These are phyloP conservation scores for Otatea glauca DNA, from an alignment of 176 grass and related monocot genomes.

Conservation along the genomic window DNA sequence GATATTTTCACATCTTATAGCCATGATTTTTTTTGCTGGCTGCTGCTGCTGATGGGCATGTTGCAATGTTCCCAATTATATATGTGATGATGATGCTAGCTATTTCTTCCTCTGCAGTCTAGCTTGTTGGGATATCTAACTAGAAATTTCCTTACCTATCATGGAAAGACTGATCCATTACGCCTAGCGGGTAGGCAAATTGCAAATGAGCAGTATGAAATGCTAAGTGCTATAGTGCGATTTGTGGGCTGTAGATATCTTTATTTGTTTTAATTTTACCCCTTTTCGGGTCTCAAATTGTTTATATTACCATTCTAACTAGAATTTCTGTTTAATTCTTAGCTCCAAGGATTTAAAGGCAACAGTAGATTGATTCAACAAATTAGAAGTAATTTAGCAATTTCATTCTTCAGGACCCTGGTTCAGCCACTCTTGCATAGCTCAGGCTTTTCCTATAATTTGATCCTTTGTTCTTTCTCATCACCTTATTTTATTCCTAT, in stretches of 20 bases:
- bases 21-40: not conserved
- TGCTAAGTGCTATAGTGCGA: conserved; percentile 1
- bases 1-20: not conserved
- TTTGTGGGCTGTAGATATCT: conserved; percentile 27
- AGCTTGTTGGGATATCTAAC: conserved; percentile 6
- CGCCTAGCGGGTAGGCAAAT: not conserved
- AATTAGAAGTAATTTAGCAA: not conserved
- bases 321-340: not conserved
- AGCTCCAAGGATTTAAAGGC: conserved; percentile 6
- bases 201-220: not conserved
- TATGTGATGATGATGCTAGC: not conserved
- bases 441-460: conserved; percentile 8
- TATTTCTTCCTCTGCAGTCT: conserved; percentile 19
- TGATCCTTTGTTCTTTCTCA: conserved; percentile 18
- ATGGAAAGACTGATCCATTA: conserved; percentile 13
- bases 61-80: not conserved
- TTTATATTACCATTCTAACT: conserved; percentile 2
- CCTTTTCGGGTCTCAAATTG: not conserved
- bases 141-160: not conserved
- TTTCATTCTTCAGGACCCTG: not conserved
- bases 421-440: not conserved
- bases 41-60: not conserved
- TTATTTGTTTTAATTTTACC: not conserved
- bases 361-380: not conserved
- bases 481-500: conserved; percentile 17